phyloP scores from a whole-genome alignment of 2,329 filamentous ascomycete species.

The Diplodia seriata region DNA sequence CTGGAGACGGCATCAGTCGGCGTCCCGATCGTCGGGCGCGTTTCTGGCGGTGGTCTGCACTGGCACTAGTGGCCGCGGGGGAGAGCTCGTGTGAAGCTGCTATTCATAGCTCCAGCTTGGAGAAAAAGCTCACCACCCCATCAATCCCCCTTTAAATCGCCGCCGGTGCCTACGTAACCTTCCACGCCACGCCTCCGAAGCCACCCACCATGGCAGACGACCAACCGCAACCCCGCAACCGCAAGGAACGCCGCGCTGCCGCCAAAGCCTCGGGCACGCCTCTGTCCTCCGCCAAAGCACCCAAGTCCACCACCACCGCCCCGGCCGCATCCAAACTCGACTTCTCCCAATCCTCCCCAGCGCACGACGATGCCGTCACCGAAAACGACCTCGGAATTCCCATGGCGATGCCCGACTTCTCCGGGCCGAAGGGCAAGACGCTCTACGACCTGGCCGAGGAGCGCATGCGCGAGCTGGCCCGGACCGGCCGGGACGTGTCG shows the following conservation, averaged over 20 bases:
- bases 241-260: conserved; percentile 54
- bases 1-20: conserved; percentile 3
- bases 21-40: conserved; percentile 15
- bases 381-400: conserved; percentile 54
- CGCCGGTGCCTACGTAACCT: not conserved
- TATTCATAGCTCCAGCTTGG: conserved; percentile 9
- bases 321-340: conserved; percentile 40
- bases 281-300: conserved; percentile 25
- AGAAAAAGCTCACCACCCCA: not conserved
- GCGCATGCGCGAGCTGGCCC: conserved; percentile 54
- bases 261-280: conserved; percentile 44
- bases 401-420: conserved; percentile 68
- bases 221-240: conserved; percentile 45
- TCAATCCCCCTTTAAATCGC: not conserved
- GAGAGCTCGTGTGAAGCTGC: not conserved
- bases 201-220: conserved; percentile 18
- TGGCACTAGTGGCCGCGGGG: not conserved
- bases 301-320: conserved; percentile 37
- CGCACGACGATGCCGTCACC: not conserved
- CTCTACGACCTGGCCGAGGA: conserved; percentile 76
- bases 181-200: not conserved
- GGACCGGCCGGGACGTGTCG: conserved; percentile 56
- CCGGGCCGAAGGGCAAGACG: conserved; percentile 63
- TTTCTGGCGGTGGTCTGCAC: conserved; percentile 1
- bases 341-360: conserved; percentile 49